These are phyloP conservation scores for Zychaea mexicana DNA, from an alignment of 371 early-diverging fungal species.

Conservation along the genomic window DNA sequence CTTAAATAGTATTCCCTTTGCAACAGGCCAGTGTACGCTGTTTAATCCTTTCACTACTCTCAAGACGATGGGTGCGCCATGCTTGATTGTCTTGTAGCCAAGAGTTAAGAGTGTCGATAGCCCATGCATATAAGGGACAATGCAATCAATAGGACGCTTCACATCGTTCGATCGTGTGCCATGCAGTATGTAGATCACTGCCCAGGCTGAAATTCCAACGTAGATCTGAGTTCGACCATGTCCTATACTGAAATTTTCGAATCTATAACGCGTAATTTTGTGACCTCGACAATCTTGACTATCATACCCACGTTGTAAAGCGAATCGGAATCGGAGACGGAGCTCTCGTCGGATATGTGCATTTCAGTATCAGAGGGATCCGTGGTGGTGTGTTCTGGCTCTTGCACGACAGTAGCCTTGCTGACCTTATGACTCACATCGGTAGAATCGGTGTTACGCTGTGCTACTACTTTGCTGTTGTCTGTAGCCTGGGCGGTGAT, in stretches of 20 bases:
- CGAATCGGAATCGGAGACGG: too few species aligned
- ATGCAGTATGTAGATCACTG: slow-evolving; percentile 14
- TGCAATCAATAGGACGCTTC: slow-evolving; percentile 8
- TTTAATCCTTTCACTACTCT: slow-evolving; percentile 18
- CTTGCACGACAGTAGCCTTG: too few species aligned
- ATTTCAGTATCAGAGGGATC: too few species aligned
- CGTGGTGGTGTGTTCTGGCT: too few species aligned
- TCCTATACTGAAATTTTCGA: slow-evolving; percentile 8
- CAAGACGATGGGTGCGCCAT: slow-evolving; percentile 27
- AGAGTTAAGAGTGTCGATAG: slow-evolving; percentile 25
- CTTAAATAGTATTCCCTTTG: slow-evolving; percentile 22
- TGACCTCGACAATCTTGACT: too few species aligned
- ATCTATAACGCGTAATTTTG: too few species aligned
- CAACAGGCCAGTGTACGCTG: slow-evolving; percentile 26
- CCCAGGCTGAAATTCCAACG: slow-evolving; percentile 8
- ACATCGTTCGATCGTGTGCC: slow-evolving; percentile 5
- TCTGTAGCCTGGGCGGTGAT: too few species aligned
- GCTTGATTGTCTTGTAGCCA: slow-evolving; percentile 30
- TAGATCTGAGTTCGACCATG: slow-evolving; percentile 15
- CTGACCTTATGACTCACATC: too few species aligned
- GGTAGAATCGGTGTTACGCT: too few species aligned
- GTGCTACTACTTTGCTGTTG: too few species aligned
- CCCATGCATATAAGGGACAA: slow-evolving; percentile 20
- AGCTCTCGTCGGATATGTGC: too few species aligned
- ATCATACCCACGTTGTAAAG: too few species aligned